Evolutionary conservation across 2,329 filamentous ascomycete genomes (phyloP), one percentile per base, ranked within the genome.

Genomic region (Grosmannia clavigera): DNA sequence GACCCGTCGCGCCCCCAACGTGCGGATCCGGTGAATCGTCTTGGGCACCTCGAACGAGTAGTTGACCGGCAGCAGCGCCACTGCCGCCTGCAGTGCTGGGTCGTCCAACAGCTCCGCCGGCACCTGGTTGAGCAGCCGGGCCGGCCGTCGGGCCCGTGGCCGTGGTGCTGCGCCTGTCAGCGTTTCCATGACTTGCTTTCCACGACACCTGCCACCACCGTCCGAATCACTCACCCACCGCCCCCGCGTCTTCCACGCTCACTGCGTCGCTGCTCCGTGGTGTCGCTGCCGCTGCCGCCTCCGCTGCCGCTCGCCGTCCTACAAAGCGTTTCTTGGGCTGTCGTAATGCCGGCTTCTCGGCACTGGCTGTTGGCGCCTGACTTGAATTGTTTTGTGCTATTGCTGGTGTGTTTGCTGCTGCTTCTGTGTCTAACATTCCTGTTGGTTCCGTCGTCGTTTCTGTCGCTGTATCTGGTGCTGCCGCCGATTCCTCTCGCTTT

Each of bases 1-100:
- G 2, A 99, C 85, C 65, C 86, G 87, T 70, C 85, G 92, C 1
- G 92, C 86, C 10, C 82, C 84, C 10, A 87, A 84, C 1, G 86
- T 87, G 53, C 90, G 87, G 71, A 99, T 92, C 55, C 92, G 85
- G 73, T 97, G 91, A 68, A 99, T 95, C 10, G 94, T 99, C 76
- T 99, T 99, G 70, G 90, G 94, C 60, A 99, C 91, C 76, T 99
- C 94, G 71, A 99, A 99, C 67, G 89, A 92, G 80, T 99, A 99
- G 77, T 99, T 99, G n/a, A 83, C 77, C 1, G 94, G 94, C 2
- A 99, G 83, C 38, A 99, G 81, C 6, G 84, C 80, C 61, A 97
- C 91, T 3, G 94, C 94, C 53, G 85, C 87, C 71, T 92, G 92
- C 68, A 99, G 88, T 55, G 87, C 88, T 55, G 85, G 78, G 68